Base-by-base conservation (phyloP, 106 monocot species). In the Ottelia alismoides region DNA sequence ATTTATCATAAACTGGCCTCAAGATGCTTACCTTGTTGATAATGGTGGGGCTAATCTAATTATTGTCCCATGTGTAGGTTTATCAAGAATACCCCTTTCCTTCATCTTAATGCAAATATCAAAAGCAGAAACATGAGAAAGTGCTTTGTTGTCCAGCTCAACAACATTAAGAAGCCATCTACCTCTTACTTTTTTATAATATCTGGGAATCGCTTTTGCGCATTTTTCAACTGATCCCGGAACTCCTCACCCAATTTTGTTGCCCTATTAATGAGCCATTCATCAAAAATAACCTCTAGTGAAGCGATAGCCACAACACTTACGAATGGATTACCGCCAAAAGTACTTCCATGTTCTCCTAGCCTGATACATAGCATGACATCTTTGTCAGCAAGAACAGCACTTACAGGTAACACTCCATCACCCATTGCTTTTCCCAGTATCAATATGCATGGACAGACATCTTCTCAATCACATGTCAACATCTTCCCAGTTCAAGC, bases 21-120 rank as follows among this genome's bases (percentile, higher is more conserved):
- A n/a, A n/a, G n/a, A n/a, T 54, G 11, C 52, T n/a, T 69, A 89
- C 96, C 96, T 85, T 69, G 89, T 82, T 19, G 76, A 51, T 14
- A 96, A 74, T 24, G 96, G 96, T 64, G 96, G 96, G 30, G 96
- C 88, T 47, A 96, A 69, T 60, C 96, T 75, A 45, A 96, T 96
- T 30, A 96, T 85, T 11, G 84, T 89, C 60, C 74, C 85, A 67
- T 96, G 96, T 17, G 96, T 96, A 49, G 96, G 96, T 53, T 96
- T 96, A 9, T 84, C 96, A 60, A 96, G 85, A 72, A 89, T 85
- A 30, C 88, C 88, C 69, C 88, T 81, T 65, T 88, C 85, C 73
- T 96, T 96, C 74, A 96, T 68, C 66, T 85, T 82, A 29, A 96
- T 71, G 54, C 96, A 96, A 50, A 96, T 53, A 58, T 85, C 96